Evolutionary conservation across 73 alveolate genomes (phyloP).

Genomic region (Paramecium caudatum): DNA sequence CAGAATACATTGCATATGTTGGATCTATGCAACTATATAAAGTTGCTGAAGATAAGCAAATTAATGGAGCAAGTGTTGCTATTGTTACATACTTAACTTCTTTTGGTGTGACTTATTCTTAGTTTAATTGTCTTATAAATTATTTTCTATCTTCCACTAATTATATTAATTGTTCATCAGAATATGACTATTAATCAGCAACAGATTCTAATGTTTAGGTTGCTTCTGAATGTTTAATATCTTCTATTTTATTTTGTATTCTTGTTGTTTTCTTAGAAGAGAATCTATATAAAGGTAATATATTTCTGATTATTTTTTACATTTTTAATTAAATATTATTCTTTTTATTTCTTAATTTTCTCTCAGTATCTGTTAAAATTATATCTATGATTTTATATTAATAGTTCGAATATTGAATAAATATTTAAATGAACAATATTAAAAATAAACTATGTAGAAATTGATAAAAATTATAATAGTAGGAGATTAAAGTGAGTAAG

Average conservation of each 20-base stretch:
- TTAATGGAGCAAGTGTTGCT: conserved; percentile 50
- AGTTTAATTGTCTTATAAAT: not conserved
- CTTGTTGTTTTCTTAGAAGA: not conserved
- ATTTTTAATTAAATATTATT: too few relatives aligned
- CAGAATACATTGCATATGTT: not conserved
- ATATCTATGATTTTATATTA: too few relatives aligned
- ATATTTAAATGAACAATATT: too few relatives aligned
- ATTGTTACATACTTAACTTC: conserved; percentile 10
- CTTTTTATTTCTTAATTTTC: too few relatives aligned
- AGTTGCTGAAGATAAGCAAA: conserved; percentile 16
- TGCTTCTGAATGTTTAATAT: not conserved
- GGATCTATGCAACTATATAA: not conserved
- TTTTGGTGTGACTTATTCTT: conserved; percentile 11
- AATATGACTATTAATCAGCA: not conserved
- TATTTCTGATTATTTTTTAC: conserved; percentile 16
- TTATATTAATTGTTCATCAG: not conserved
- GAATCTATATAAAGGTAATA: not conserved
- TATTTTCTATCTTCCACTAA: conserved; percentile 31
- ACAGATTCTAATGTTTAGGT: not conserved
- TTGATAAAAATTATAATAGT: too few relatives aligned
- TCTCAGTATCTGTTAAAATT: too few relatives aligned
- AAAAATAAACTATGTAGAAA: too few relatives aligned
- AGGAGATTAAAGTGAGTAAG: too few relatives aligned
- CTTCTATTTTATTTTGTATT: not conserved
- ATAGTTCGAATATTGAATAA: too few relatives aligned